These are phyloP conservation scores for Cronartium ribicola DNA, from an alignment of 1,284 basidiomycete genomes.

Conservation along the genomic window DNA sequence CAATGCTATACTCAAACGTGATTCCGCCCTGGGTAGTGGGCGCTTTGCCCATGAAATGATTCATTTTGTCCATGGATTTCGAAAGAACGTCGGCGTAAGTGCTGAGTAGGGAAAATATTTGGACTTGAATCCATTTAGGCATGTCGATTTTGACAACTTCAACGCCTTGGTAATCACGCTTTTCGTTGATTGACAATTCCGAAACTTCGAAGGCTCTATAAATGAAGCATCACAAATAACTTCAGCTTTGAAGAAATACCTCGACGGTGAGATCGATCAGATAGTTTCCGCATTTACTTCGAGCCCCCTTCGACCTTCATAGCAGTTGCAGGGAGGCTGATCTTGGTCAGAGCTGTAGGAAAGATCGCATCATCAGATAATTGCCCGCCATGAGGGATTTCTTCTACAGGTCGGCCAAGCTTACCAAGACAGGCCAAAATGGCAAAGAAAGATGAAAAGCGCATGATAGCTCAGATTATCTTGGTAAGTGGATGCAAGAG, in stretches of 20 bases:
- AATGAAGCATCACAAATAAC: neutral
- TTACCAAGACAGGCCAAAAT: neutral
- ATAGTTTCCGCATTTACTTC: neutral
- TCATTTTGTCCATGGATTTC: neutral
- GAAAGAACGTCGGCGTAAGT: neutral
- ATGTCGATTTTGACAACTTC: neutral
- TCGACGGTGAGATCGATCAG: neutral
- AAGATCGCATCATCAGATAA: neutral
- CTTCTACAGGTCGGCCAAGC: neutral
- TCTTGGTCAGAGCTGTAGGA: neutral
- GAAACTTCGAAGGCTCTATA: neutral
- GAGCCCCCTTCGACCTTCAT: neutral
- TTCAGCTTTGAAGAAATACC: neutral
- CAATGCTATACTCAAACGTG: neutral
- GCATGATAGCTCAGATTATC: neutral
- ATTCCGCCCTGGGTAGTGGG: neutral
- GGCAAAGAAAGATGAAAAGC: constrained; percentile 7
- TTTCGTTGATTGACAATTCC: neutral
- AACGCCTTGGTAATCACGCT: neutral
- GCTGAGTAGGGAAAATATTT: neutral
- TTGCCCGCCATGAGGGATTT: neutral
- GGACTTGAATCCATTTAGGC: neutral
- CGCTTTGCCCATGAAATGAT: neutral
- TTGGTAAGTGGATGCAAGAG: neutral
- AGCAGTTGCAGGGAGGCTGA: neutral